Conservation (phyloP, 306 rosid species). For the Trifolium subterraneum region DNA sequence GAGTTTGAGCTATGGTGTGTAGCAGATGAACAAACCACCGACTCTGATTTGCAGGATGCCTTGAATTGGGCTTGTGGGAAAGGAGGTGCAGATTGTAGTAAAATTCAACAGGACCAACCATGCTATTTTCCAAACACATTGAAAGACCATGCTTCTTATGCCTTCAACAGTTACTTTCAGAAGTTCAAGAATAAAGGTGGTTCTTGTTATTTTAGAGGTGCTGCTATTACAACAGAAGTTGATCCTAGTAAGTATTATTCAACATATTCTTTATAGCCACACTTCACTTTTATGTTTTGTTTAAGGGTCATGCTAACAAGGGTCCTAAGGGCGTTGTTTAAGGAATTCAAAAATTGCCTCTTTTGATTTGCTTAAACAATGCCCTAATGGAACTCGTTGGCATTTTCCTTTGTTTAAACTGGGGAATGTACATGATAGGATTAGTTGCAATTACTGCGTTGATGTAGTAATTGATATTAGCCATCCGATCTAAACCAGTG, state of each 20-base stretch:
- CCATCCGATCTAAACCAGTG: too few species aligned
- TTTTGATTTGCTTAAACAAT: too few species aligned
- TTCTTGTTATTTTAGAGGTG: conserved; percentile 74
- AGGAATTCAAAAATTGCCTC: too few species aligned
- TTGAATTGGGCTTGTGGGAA: conserved; percentile 84
- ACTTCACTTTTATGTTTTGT: background rate
- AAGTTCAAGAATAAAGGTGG: conserved; percentile 68
- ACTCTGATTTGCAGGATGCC: conserved; percentile 68
- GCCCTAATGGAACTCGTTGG: too few species aligned
- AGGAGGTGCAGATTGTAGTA: conserved; percentile 81
- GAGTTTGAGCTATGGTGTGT: conserved; percentile 80
- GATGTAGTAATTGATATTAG: too few species aligned
- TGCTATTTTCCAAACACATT: conserved; percentile 74
- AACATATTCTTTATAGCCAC: background rate
- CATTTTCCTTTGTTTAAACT: too few species aligned
- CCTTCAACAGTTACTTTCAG: conserved; percentile 76
- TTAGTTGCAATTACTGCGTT: too few species aligned
- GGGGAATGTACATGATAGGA: too few species aligned
- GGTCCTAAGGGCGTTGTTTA: too few species aligned
- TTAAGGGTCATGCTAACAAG: too few species aligned
- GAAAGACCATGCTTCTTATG: conserved; percentile 79
- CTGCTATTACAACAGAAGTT: conserved; percentile 69
- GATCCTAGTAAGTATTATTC: conserved; percentile 75
- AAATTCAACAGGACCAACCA: conserved; percentile 63
- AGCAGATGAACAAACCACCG: conserved; percentile 77